Evolutionary conservation across 179 eudicot genomes (phyloP).

Genomic region (Corrigiola litoralis): DNA sequence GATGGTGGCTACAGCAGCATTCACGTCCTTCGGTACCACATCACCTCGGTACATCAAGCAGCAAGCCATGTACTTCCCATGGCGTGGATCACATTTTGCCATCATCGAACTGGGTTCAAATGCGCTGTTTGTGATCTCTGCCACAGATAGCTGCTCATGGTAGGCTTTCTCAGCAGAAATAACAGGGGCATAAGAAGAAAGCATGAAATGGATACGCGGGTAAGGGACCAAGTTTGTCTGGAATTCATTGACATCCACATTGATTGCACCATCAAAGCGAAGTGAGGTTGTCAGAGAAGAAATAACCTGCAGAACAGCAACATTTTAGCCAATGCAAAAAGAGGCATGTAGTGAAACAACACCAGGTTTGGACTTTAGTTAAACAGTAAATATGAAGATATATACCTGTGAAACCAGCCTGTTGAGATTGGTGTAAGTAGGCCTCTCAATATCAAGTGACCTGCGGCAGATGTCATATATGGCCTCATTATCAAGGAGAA

Average conservation of each 20-base stretch:
- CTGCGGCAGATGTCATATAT: constrained; percentile 68
- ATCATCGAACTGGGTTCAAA: constrained; percentile 70
- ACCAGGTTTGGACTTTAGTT: too few relatives aligned
- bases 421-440: constrained; percentile 71
- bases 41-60: constrained; percentile 74
- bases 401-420: constrained; percentile 66
- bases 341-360: too few relatives aligned
- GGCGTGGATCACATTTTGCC: constrained; percentile 71
- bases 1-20: constrained; percentile 59
- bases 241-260: constrained; percentile 66
- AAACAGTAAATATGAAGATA: not conserved
- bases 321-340: not conserved
- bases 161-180: constrained; percentile 65
- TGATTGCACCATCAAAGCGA: constrained; percentile 65
- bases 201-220: constrained; percentile 79
- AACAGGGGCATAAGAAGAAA: constrained; percentile 69
- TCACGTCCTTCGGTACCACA: constrained; percentile 70
- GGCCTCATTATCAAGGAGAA: too few relatives aligned
- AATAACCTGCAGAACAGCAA: constrained; percentile 37
- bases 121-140: constrained; percentile 68
- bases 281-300: constrained; percentile 72
- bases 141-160: constrained; percentile 68
- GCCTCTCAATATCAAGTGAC: constrained; percentile 65
- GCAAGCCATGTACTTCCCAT: constrained; percentile 83
- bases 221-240: constrained; percentile 72